Evolutionary conservation across 768 basidiomycete genomes (phyloP), one percentile per base, ranked within the genome.

Genomic region (Mycena galopus): DNA sequence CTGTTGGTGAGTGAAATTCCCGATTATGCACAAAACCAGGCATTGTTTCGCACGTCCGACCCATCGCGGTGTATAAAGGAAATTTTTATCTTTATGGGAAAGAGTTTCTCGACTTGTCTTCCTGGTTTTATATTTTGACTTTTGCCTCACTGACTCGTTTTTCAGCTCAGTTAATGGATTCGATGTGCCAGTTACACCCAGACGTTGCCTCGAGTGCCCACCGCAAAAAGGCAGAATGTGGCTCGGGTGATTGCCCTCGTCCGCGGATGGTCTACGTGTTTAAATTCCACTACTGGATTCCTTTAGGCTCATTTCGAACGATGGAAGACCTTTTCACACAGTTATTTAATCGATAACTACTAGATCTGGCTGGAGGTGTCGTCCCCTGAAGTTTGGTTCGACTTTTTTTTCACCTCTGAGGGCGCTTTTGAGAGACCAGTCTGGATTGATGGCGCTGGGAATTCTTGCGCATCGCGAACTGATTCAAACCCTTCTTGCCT

Each of bases 201-300:
- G 2, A n/a, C 63, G 64, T 25, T 71, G 64, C 35, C 50, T 71
- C 23, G 63, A 29, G 8, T 33, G 37, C 19, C 35, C 33, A n/a
- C 50, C n/a, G 27, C 21, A 9, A 65, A 51, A 44, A 57, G 65
- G 10, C 35, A 50, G 10, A 19, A 9, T 30, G 70, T 65, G 1
- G 47, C 47, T 30, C 44, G 44, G 19, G 59, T 50, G 14, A 58
- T 69, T 35, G 7, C 66, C 25, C 51, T 61, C 44, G 58, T 74
- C 21, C 27, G n/a, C n/a, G n/a, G 53, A n/a, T 75, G 72, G 76
- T 62, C 73, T 5, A 16, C 44, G 58, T 39, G 37, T 12, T 25
- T 78, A 16, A 25, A 67, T 39, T 69, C 53, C 60, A 55, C 70
- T 2, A 5, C 56, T 6, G 62, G 23, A 12, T 59, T 59, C 57